A percentile compares a stretch with the other conserved stretches of the same genome.
Evolutionary conservation across 495 filamentous ascomycete genomes (phyloP).

Genomic region (Amphirosellinia nigrospora): DNA sequence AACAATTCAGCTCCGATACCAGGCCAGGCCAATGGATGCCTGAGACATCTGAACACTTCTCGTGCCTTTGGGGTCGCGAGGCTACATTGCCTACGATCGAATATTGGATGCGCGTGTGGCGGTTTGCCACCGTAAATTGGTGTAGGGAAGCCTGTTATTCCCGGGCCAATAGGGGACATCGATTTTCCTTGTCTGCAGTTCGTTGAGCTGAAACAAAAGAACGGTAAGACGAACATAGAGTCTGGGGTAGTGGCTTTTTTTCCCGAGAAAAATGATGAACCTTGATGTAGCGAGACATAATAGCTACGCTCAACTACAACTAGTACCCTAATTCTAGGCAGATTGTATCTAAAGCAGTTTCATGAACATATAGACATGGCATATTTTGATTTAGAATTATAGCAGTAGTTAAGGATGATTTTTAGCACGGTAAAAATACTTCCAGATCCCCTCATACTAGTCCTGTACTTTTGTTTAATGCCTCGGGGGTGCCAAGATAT

Average conservation of each 20-base stretch:
- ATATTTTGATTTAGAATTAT: background rate
- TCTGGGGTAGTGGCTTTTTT: background rate
- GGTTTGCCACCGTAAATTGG: background rate
- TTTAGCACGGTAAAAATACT: background rate
- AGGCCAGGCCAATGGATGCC: background rate
- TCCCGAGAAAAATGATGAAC: background rate
- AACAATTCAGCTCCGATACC: background rate
- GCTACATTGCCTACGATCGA: background rate
- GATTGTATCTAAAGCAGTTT: background rate
- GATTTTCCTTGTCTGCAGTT: background rate
- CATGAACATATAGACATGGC: background rate
- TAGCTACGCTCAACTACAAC: background rate
- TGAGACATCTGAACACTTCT: background rate
- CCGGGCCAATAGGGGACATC: background rate
- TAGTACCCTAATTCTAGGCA: background rate
- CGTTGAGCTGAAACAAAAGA: background rate
- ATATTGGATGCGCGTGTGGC: background rate
- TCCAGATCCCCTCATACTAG: background rate
- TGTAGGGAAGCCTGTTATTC: background rate
- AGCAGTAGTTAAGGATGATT: background rate
- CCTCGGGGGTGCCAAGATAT: background rate
- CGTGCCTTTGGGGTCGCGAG: background rate
- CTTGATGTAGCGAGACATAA: background rate
- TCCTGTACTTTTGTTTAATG: slow-evolving; percentile 5
- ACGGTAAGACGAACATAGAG: background rate